Conservation (phyloP, 2,329 filamentous ascomycete genomes). For the Biscogniauxia sp. region DNA sequence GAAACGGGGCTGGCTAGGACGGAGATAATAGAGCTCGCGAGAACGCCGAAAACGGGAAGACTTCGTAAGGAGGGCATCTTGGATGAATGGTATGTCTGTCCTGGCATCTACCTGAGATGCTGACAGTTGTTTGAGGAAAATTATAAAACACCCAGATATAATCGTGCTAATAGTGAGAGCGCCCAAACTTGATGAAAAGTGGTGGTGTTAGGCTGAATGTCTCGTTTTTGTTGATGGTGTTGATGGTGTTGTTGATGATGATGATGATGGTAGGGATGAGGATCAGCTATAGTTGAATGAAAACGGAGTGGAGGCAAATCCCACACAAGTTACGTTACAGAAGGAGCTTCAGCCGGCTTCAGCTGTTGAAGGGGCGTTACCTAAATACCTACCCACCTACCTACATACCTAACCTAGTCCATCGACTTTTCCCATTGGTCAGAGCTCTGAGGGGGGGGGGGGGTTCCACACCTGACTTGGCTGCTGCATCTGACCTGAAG, state of each 20-base stretch:
- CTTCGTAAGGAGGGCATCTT: conserved; percentile 14
- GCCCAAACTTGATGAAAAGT: neutral
- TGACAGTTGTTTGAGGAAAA: neutral
- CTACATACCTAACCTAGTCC: too few species aligned
- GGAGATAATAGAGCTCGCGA: conserved; percentile 16
- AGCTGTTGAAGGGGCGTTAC: too few species aligned
- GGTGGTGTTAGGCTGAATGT: neutral
- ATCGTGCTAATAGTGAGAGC: neutral
- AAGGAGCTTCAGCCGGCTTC: neutral
- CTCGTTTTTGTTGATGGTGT: neutral
- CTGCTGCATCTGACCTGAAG: too few species aligned
- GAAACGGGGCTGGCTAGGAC: conserved; percentile 12
- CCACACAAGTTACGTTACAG: neutral
- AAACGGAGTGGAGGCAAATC: neutral
- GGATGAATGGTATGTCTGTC: neutral
- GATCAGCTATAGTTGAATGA: too few species aligned
- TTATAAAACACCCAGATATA: neutral
- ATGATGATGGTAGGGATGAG: too few species aligned
- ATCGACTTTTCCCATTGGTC: neutral
- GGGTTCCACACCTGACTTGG: neutral
- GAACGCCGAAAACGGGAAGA: conserved; percentile 11
- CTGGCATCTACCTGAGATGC: too few species aligned
- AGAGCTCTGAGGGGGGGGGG: neutral
- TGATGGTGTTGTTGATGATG: too few species aligned
- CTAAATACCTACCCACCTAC: too few species aligned